These are phyloP conservation scores for Alternaria sp. DNA, from an alignment of 2,329 filamentous ascomycete species.

Conservation along the genomic window DNA sequence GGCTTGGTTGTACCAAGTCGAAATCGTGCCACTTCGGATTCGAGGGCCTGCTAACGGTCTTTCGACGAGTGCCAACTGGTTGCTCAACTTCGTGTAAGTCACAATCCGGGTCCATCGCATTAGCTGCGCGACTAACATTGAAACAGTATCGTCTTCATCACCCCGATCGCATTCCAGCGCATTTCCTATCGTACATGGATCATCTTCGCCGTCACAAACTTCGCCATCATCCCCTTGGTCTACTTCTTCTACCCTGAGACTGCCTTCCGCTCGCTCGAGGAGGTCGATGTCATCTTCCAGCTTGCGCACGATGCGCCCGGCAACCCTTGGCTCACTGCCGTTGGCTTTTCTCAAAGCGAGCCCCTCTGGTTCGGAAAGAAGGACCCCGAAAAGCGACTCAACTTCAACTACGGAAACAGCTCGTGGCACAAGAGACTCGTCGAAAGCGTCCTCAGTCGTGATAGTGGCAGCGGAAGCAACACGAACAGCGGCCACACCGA, in stretches of 20 bases:
- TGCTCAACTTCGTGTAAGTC: slow-evolving; percentile 62
- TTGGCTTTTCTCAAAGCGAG: slow-evolving; percentile 57
- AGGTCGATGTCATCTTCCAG: slow-evolving; percentile 72
- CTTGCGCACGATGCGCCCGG: slow-evolving; percentile 55
- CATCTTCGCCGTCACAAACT: slow-evolving; percentile 62
- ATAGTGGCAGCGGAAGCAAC: slow-evolving; percentile 21
- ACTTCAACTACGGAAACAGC: slow-evolving; percentile 55
- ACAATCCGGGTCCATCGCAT: not conserved
- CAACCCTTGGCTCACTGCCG: slow-evolving; percentile 56
- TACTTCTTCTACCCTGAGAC: slow-evolving; percentile 69
- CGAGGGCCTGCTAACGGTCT: slow-evolving; percentile 85
- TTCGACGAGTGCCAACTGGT: slow-evolving; percentile 89
- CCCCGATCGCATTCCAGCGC: slow-evolving; percentile 63
- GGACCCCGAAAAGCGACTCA: slow-evolving; percentile 52
- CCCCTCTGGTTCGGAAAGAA: slow-evolving; percentile 65
- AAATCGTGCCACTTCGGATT: slow-evolving; percentile 87
- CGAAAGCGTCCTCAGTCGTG: slow-evolving; percentile 18
- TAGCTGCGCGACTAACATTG: slow-evolving; percentile 40
- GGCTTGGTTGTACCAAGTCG: slow-evolving; percentile 70
- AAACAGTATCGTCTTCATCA: slow-evolving; percentile 68
- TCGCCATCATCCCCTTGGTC: slow-evolving; percentile 60
- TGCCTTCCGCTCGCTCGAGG: slow-evolving; percentile 64
- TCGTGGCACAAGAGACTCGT: slow-evolving; percentile 34
- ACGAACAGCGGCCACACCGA: slow-evolving; percentile 10
- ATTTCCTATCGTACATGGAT: slow-evolving; percentile 64